Evolutionary conservation across 306 rosid species (phyloP).

Genomic region (Arachis hypogaea): DNA sequence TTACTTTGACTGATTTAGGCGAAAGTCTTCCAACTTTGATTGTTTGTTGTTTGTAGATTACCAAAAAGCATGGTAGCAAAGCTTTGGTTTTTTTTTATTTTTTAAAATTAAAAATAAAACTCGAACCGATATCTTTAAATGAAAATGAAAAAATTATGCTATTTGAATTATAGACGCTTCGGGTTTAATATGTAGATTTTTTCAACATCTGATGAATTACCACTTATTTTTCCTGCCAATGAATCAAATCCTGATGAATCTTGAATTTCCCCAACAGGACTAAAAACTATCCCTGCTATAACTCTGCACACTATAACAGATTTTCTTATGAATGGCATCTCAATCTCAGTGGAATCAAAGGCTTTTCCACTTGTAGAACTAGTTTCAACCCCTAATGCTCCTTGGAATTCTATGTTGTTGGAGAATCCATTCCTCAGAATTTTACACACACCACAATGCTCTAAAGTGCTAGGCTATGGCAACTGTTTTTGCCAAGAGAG

Average conservation of each 20-base stretch:
- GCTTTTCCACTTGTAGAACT: constrained; percentile 56
- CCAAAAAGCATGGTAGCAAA: constrained; percentile 45
- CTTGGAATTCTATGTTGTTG: constrained; percentile 35
- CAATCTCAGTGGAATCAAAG: constrained; percentile 42
- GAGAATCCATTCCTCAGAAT: constrained; percentile 59
- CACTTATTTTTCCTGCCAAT: constrained; percentile 43
- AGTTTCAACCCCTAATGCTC: constrained; percentile 44
- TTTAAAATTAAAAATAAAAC: too few relatives aligned
- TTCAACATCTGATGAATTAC: constrained; percentile 37
- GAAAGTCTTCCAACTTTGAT: constrained; percentile 19
- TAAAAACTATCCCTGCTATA: constrained; percentile 59
- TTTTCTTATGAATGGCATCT: constrained; percentile 38
- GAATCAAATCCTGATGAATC: constrained; percentile 5
- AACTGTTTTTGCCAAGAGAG: constrained; percentile 51
- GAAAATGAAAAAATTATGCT: too few relatives aligned
- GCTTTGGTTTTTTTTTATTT: too few relatives aligned
- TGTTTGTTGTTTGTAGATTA: constrained; percentile 45
- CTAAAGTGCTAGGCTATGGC: constrained; percentile 1
- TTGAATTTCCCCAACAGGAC: constrained; percentile 31
- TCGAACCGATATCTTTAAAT: too few relatives aligned
- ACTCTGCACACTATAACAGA: constrained; percentile 67
- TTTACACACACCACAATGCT: constrained; percentile 57
- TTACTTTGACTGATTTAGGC: too few relatives aligned
- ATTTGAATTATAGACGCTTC: constrained; percentile 50
- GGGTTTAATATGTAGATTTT: constrained; percentile 50